These are phyloP conservation scores for Darksidea phi DNA, from an alignment of 495 filamentous ascomycete species.

Conservation along the genomic window DNA sequence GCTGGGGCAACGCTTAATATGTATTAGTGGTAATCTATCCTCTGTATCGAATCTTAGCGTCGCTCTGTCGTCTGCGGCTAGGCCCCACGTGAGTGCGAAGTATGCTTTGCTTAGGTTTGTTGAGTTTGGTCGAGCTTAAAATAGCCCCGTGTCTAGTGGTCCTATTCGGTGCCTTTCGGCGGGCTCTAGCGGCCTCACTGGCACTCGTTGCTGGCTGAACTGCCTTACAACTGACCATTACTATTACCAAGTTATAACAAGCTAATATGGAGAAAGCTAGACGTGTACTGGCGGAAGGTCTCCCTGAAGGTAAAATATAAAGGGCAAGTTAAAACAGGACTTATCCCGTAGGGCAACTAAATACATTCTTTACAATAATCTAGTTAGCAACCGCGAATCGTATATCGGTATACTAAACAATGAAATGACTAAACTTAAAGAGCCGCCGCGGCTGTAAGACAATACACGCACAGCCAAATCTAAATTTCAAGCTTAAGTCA, in stretches of 20 bases:
- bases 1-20: slow-evolving; percentile 8
- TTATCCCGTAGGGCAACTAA: no score
- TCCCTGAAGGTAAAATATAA: slow-evolving; percentile 8
- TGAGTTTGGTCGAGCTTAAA: slow-evolving; percentile 7
- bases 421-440: no score
- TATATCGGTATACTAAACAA: no score
- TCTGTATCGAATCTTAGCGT: slow-evolving; percentile 8
- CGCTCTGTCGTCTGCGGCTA: background rate
- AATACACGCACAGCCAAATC: no score
- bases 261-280: slow-evolving; percentile 8
- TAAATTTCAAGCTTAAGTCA: no score
- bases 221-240: slow-evolving; percentile 7
- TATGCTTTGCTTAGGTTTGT: slow-evolving; percentile 2
- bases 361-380: no score
- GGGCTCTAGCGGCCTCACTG: slow-evolving; percentile 2
- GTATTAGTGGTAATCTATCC: slow-evolving; percentile 6
- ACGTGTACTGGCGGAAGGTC: slow-evolving; percentile 5
- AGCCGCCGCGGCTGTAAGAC: no score
- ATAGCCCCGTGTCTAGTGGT: slow-evolving; percentile 9
- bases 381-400: no score
- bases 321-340: no score
- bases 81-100: slow-evolving; percentile 6
- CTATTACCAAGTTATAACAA: slow-evolving; percentile 1
- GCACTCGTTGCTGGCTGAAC: slow-evolving; percentile 8
- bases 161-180: slow-evolving; percentile 7